Conservation (phyloP, 371 early-diverging fungal genomes). For the Mortierella sp. region DNA sequence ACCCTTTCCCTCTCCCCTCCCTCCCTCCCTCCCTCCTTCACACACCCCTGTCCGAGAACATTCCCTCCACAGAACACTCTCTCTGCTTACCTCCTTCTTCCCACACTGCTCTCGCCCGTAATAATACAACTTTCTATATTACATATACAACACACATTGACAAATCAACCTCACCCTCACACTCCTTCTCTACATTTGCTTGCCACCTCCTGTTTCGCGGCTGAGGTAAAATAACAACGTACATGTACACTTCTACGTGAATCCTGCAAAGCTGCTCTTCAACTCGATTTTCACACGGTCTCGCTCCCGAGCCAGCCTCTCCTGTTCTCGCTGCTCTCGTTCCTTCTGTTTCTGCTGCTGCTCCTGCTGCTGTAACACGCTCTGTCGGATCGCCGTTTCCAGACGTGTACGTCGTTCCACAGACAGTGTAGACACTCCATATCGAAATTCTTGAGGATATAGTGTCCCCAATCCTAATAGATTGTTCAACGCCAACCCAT, state of each 20-base stretch:
- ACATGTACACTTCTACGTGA: slow-evolving; percentile 20
- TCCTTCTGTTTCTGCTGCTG: slow-evolving; percentile 35
- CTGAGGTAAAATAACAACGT: no score
- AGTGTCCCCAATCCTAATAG: slow-evolving; percentile 32
- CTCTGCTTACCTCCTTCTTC: no score
- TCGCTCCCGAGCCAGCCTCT: slow-evolving; percentile 33
- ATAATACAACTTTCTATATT: no score
- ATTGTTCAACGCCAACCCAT: slow-evolving; percentile 35
- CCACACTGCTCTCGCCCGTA: no score
- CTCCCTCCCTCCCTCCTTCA: no score
- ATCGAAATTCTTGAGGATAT: slow-evolving; percentile 40
- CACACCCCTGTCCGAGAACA: no score
- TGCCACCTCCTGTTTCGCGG: no score
- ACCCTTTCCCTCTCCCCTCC: no score
- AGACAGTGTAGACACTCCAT: slow-evolving; percentile 31
- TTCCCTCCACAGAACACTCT: no score
- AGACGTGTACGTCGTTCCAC: slow-evolving; percentile 36
- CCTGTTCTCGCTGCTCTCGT: slow-evolving; percentile 27
- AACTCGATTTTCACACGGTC: slow-evolving; percentile 49
- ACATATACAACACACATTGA: no score
- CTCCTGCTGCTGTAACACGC: slow-evolving; percentile 38
- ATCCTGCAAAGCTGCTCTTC: slow-evolving; percentile 51
- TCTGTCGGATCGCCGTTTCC: slow-evolving; percentile 49
- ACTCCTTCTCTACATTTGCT: no score
- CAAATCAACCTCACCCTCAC: no score